phyloP scores from a whole-genome alignment of 805 yeast genomes.

The Candida andamanensis region DNA sequence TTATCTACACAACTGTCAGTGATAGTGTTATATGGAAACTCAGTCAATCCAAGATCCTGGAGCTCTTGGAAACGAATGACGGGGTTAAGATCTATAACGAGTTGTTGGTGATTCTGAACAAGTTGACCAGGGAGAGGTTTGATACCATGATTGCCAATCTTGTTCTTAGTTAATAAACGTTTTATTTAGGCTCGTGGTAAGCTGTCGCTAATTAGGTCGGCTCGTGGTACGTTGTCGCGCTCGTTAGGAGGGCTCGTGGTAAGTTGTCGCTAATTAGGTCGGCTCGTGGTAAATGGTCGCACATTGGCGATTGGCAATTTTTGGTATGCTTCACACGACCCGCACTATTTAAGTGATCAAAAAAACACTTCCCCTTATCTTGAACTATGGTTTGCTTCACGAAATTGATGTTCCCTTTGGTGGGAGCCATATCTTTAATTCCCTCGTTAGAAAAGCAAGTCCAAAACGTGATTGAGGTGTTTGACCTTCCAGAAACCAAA shows the following conservation, averaged over 20 bases:
- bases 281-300: too few relatives aligned
- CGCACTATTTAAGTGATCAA: too few relatives aligned
- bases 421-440: slow-evolving; percentile 18
- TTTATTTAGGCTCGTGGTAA: too few relatives aligned
- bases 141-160: slow-evolving; percentile 74
- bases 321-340: too few relatives aligned
- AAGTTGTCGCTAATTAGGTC: too few relatives aligned
- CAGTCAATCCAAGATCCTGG: slow-evolving; percentile 39
- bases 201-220: too few relatives aligned
- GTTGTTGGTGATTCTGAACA: slow-evolving; percentile 53
- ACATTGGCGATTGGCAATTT: too few relatives aligned
- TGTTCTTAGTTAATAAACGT: slow-evolving; percentile 26
- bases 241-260: too few relatives aligned
- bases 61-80: slow-evolving; percentile 37
- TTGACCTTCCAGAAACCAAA: slow-evolving; percentile 1
- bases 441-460: slow-evolving; percentile 13
- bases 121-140: slow-evolving; percentile 64
- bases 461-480: slow-evolving; percentile 12
- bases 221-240: too few relatives aligned
- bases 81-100: slow-evolving; percentile 59
- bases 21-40: slow-evolving; percentile 70
- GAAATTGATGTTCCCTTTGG: slow-evolving; percentile 6
- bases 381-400: background rate
- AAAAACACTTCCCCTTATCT: background rate
- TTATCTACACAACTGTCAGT: slow-evolving; percentile 50